phyloP scores from a whole-genome alignment of 2,329 filamentous ascomycete genomes.

The Cordyceps militaris region DNA sequence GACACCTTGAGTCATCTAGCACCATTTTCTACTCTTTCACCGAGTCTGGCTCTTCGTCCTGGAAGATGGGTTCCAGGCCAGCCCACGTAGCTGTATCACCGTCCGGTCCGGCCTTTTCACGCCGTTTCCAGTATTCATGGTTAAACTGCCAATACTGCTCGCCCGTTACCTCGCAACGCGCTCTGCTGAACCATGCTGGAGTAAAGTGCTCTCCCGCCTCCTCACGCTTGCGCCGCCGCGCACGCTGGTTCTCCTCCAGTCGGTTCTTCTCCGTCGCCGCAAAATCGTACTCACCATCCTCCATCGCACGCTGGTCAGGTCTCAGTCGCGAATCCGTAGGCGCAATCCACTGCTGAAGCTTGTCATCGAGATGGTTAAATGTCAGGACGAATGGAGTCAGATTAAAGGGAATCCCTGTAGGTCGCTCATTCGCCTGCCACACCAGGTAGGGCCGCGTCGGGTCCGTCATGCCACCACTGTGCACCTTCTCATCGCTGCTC shows the following conservation, averaged over 20 bases:
- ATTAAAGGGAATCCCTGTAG: slow-evolving; percentile 87
- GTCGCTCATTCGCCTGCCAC: slow-evolving; percentile 81
- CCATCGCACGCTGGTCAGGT: slow-evolving; percentile 95
- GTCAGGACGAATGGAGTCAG: slow-evolving; percentile 93
- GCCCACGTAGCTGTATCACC: slow-evolving; percentile 58
- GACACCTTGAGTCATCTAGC: background rate
- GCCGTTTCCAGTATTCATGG: slow-evolving; percentile 77
- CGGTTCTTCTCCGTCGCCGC: slow-evolving; percentile 91
- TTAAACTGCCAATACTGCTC: slow-evolving; percentile 88
- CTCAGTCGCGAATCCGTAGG: slow-evolving; percentile 91
- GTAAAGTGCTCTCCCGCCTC: slow-evolving; percentile 70
- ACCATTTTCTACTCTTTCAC: background rate
- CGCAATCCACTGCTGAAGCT: slow-evolving; percentile 67
- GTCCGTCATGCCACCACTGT: slow-evolving; percentile 50
- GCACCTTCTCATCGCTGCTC: slow-evolving; percentile 31
- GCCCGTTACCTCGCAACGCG: slow-evolving; percentile 68
- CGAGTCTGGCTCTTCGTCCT: slow-evolving; percentile 22
- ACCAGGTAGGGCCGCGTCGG: slow-evolving; percentile 77
- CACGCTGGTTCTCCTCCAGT: slow-evolving; percentile 84
- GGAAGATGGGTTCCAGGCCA: slow-evolving; percentile 69
- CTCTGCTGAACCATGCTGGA: slow-evolving; percentile 79
- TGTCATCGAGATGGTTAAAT: slow-evolving; percentile 85
- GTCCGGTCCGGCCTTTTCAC: slow-evolving; percentile 55
- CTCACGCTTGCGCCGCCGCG: slow-evolving; percentile 66
- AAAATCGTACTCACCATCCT: slow-evolving; percentile 93